phyloP scores from a whole-genome alignment of 176 grass and related monocot genomes.

The Hsuehochloa calcarea region DNA sequence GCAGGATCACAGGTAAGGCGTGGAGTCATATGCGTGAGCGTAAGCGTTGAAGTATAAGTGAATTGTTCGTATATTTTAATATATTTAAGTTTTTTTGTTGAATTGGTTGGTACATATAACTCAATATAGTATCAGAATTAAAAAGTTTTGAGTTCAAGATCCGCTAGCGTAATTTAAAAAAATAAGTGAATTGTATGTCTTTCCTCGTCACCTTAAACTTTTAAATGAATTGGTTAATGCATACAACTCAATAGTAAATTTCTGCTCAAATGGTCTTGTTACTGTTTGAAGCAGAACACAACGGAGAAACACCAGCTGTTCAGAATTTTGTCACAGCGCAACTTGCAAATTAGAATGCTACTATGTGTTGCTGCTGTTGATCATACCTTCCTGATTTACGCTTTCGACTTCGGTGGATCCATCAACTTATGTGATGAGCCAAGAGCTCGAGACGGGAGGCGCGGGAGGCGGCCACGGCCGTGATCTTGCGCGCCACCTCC shows the following conservation, averaged over 20 bases:
- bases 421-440: too few species aligned
- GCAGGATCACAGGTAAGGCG: conserved; percentile 46
- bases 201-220: too few species aligned
- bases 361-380: neutral
- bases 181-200: too few species aligned
- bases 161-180: too few species aligned
- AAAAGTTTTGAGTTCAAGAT: too few species aligned
- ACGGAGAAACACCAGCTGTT: neutral
- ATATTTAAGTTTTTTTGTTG: too few species aligned
- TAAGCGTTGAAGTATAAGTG: too few species aligned
- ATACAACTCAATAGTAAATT: conserved; percentile 3
- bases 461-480: conserved; percentile 67
- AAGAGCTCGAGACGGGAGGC: conserved; percentile 68
- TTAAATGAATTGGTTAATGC: too few species aligned
- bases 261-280: conserved; percentile 48
- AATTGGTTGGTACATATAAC: too few species aligned
- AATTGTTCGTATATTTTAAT: too few species aligned
- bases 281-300: conserved; percentile 26
- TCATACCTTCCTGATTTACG: conserved; percentile 59
- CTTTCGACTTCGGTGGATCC: conserved; percentile 42
- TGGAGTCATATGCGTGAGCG: conserved; percentile 24
- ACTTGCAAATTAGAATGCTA: neutral
- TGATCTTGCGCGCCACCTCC: conserved; percentile 87
- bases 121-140: too few species aligned
- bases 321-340: neutral